A percentile compares a stretch with the other conserved stretches of the same genome.
These are phyloP conservation scores for Microcos paniculata DNA, from an alignment of 345 rosid genomes.

Conservation along the genomic window DNA sequence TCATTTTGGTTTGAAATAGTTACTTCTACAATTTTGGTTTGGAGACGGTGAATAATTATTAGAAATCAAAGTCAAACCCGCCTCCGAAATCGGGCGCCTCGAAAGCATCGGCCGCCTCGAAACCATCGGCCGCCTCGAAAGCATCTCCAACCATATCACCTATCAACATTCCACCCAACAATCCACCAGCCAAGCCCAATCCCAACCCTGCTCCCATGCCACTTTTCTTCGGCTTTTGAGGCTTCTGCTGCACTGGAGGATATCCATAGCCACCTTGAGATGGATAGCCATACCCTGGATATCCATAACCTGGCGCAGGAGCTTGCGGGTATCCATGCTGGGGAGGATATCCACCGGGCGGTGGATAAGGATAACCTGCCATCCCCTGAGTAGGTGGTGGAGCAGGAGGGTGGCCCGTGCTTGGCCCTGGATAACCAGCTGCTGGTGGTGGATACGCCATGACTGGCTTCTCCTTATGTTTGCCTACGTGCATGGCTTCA, in stretches of 20 bases:
- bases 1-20: too few relatives aligned
- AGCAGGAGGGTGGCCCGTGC: conserved; percentile 14
- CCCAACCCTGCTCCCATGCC: conserved; percentile 28
- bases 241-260: conserved; percentile 19
- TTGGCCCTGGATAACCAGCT: conserved; percentile 19
- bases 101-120: neutral
- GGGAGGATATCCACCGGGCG: conserved; percentile 18
- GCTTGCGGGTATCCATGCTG: conserved; percentile 3
- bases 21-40: too few relatives aligned
- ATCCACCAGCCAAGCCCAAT: conserved; percentile 38
- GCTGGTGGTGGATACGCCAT: conserved; percentile 32
- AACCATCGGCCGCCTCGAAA: conserved; percentile 14
- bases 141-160: conserved; percentile 33
- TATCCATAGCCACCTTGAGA: conserved; percentile 38
- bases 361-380: conserved; percentile 10
- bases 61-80: conserved; percentile 16
- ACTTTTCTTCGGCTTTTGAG: conserved; percentile 27
- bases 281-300: conserved; percentile 19
- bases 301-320: neutral
- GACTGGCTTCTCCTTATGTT: conserved; percentile 16
- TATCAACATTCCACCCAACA: conserved; percentile 39
- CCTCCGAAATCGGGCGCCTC: conserved; percentile 9
- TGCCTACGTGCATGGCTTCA: neutral
- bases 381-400: conserved; percentile 10
- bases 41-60: too few relatives aligned